Percentiles rank a stretch among this genome's conserved stretches.
phyloP scores from a whole-genome alignment of 352 stramenopile species.

The Phytopythium ostracodes region DNA sequence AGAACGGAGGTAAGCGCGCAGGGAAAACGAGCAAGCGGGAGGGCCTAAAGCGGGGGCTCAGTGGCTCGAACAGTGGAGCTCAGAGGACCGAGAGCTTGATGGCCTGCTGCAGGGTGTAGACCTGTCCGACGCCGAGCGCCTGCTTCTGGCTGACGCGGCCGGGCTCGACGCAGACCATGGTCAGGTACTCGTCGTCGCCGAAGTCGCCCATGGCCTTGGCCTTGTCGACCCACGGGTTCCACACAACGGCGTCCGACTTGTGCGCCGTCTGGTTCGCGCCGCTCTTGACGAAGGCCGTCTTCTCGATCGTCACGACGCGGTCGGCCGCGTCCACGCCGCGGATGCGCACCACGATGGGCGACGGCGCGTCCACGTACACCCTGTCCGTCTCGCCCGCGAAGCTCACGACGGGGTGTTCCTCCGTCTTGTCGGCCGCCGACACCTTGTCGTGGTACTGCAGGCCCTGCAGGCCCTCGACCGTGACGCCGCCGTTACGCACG shows the following conservation, averaged over 20 bases:
- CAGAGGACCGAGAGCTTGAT: constrained; percentile 58
- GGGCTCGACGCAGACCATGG: constrained; percentile 96
- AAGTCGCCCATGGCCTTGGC: constrained; percentile 93
- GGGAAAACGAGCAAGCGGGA: no score
- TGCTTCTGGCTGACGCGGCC: constrained; percentile 76
- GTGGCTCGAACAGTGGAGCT: neutral
- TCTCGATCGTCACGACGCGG: constrained; percentile 73
- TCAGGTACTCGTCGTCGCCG: constrained; percentile 91
- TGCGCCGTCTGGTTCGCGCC: constrained; percentile 25
- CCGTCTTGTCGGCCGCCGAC: constrained; percentile 44
- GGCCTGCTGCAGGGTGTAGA: constrained; percentile 64
- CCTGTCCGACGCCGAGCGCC: constrained; percentile 43
- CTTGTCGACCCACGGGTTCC: constrained; percentile 94
- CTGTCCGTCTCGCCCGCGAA: constrained; percentile 86
- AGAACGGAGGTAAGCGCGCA: no score
- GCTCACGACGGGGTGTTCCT: constrained; percentile 52
- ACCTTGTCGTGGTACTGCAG: constrained; percentile 90
- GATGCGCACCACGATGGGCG: constrained; percentile 64
- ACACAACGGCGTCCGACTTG: constrained; percentile 86
- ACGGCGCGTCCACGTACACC: constrained; percentile 79
- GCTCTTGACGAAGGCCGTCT: constrained; percentile 53
- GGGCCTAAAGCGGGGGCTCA: neutral
- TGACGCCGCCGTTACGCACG: constrained; percentile 45
- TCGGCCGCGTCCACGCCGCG: constrained; percentile 37
- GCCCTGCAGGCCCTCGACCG: constrained; percentile 85